Evolutionary conservation across 768 basidiomycete species (phyloP), one percentile per base, ranked within the genome.

Genomic region (Postia placenta): DNA sequence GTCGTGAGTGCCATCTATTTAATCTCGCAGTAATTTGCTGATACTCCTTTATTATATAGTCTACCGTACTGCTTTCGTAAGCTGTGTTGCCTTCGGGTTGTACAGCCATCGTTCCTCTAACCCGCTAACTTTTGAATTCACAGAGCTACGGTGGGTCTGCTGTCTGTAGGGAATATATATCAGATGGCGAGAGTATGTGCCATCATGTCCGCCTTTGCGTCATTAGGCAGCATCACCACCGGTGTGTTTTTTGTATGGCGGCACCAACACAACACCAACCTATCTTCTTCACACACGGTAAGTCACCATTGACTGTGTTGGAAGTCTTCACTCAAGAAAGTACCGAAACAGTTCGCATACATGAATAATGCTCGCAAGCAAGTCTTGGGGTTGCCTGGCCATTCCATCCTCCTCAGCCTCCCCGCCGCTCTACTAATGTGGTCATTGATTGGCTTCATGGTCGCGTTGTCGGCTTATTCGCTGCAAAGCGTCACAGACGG

Each of bases 221-320:
- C 78, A 15, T 63, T 80, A n/a, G 74, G 76, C 4, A 79, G 77
- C 52, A 74, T 79, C 47, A 75, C 77, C 12, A 68, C 74, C 11
- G 79, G 76, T 4, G 76, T 78, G 1, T 80, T 79, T 55, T 76
- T 73, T 36, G 74, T 79, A 17, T 80, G 79, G 78, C 64, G 69
- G 47, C 78, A 79, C 55, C 77, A 78, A 55, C 66, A 70, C 11
- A 75, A 76, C 48, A 68, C 69, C 7, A 64, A 67, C 22, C 69
- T 69, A 9, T 62, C 65, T 4, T 69, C 75, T 45, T 77, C 75
- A 23, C 37, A 20, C 25, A 47, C 46, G 23, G 42, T 44, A 28
- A 17, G 24, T 44, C 25, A 27, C 2, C 42, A n/a, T 14, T 27
- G 17, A 15, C 7, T 44, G 12, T 19, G 14, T 19, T 14, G 14